phyloP scores from a whole-genome alignment of 805 yeast genomes.

The Candida arabinofermentans region DNA sequence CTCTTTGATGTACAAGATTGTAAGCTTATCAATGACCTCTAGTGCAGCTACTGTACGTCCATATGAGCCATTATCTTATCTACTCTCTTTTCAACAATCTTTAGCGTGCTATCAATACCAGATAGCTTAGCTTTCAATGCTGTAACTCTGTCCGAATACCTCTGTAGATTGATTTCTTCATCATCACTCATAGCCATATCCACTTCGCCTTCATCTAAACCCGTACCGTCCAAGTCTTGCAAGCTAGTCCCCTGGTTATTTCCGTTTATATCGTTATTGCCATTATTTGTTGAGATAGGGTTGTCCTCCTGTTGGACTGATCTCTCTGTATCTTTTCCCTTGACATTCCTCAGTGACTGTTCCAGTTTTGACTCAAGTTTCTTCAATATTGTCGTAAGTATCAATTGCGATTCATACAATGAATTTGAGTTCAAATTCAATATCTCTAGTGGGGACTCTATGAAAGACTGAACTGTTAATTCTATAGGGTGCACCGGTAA shows the following conservation, averaged over 20 bases:
- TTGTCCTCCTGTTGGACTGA: no score
- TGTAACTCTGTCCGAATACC: slow-evolving; percentile 22
- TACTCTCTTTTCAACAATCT: slow-evolving; percentile 35
- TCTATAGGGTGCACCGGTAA: slow-evolving; percentile 54
- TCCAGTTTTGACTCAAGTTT: slow-evolving; percentile 34
- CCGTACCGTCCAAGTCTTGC: neutral
- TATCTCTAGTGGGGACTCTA: slow-evolving; percentile 51
- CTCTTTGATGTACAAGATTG: no score
- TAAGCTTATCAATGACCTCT: no score
- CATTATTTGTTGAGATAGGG: neutral
- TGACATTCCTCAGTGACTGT: slow-evolving; percentile 10
- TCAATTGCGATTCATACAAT: slow-evolving; percentile 53
- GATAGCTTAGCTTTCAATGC: slow-evolving; percentile 22
- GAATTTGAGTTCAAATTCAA: slow-evolving; percentile 47
- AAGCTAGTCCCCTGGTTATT: neutral
- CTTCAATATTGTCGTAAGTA: slow-evolving; percentile 45
- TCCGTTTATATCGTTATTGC: neutral
- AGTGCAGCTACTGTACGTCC: slow-evolving; percentile 4
- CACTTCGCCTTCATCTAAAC: slow-evolving; percentile 11
- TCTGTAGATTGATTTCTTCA: slow-evolving; percentile 12
- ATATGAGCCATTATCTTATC: slow-evolving; percentile 21
- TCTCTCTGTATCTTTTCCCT: neutral
- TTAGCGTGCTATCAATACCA: slow-evolving; percentile 27
- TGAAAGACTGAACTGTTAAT: slow-evolving; percentile 50
- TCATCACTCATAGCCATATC: slow-evolving; percentile 14